Evolutionary conservation across 2,329 filamentous ascomycete genomes (phyloP).

Genomic region (Metarhizium humberi): DNA sequence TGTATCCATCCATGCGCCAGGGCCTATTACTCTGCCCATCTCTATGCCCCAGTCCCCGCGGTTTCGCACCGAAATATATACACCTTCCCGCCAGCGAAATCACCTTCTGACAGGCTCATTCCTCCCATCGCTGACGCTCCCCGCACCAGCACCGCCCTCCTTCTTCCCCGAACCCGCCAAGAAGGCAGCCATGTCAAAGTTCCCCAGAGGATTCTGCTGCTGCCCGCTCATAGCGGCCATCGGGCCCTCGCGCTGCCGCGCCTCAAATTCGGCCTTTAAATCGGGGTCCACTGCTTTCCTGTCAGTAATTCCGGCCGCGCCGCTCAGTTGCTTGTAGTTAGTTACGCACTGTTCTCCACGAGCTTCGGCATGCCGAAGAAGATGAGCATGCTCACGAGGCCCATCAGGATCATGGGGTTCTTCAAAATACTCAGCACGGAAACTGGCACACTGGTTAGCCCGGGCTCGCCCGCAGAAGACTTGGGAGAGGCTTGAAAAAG

Average conservation of each 20-base stretch:
- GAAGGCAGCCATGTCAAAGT: conserved; percentile 56
- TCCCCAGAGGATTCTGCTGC: conserved; percentile 35
- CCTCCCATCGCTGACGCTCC: conserved; percentile 20
- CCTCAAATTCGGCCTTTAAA: conserved; percentile 84
- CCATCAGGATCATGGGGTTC: conserved; percentile 95
- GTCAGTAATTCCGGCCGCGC: not conserved
- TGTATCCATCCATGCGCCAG: too few relatives aligned
- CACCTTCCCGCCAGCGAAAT: not conserved
- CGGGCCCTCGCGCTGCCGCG: conserved; percentile 70
- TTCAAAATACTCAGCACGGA: conserved; percentile 75
- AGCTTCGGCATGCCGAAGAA: conserved; percentile 93
- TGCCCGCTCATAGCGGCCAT: conserved; percentile 44
- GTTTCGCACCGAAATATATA: too few relatives aligned
- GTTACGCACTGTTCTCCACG: conserved; percentile 80
- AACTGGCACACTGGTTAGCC: conserved; percentile 36
- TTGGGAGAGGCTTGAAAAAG: not conserved
- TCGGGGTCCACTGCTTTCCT: conserved; percentile 79
- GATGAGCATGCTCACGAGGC: conserved; percentile 68
- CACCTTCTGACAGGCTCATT: conserved; percentile 32
- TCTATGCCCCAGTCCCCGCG: too few relatives aligned
- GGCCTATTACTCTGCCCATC: too few relatives aligned
- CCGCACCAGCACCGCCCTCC: conserved; percentile 16
- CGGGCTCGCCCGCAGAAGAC: not conserved
- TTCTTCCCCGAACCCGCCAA: conserved; percentile 46
- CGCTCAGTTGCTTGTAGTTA: too few relatives aligned